A percentile compares a stretch with the other conserved stretches of the same genome.
These are phyloP conservation scores for Eleusine coracana DNA, from an alignment of 176 grass and related monocot species.

Conservation along the genomic window DNA sequence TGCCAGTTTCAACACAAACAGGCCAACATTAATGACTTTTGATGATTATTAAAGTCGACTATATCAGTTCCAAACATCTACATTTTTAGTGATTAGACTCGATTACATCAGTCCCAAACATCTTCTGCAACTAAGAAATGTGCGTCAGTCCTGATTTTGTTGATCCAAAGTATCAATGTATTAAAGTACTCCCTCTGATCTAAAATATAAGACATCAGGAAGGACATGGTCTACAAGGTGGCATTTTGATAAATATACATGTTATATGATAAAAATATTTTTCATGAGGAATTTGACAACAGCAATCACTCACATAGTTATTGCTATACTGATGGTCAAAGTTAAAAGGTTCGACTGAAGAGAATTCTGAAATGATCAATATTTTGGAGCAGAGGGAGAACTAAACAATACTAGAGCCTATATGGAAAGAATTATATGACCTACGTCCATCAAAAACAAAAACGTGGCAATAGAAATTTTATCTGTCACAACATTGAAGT, in stretches of 20 bases:
- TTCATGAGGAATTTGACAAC: background rate
- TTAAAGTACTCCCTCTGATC: background rate
- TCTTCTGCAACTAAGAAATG: background rate
- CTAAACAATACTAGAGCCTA: background rate
- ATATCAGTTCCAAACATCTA: background rate
- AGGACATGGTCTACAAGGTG: background rate
- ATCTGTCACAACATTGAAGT: background rate
- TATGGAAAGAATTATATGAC: background rate
- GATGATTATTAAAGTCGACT: background rate
- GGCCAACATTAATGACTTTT: background rate
- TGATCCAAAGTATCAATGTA: background rate
- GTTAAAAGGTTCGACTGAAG: background rate
- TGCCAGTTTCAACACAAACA: constrained; percentile 25
- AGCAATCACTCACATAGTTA: background rate
- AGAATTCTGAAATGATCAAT: background rate
- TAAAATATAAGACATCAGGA: background rate
- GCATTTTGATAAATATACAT: background rate
- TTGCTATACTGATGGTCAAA: background rate
- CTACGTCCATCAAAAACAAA: background rate
- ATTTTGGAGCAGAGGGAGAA: background rate
- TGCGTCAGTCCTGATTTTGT: background rate
- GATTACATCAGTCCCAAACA: background rate
- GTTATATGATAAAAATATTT: background rate
- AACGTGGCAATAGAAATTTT: constrained; percentile 12
- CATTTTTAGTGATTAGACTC: background rate